Conservation (phyloP, 331 rosid species). For the Dryas integrifolia region DNA sequence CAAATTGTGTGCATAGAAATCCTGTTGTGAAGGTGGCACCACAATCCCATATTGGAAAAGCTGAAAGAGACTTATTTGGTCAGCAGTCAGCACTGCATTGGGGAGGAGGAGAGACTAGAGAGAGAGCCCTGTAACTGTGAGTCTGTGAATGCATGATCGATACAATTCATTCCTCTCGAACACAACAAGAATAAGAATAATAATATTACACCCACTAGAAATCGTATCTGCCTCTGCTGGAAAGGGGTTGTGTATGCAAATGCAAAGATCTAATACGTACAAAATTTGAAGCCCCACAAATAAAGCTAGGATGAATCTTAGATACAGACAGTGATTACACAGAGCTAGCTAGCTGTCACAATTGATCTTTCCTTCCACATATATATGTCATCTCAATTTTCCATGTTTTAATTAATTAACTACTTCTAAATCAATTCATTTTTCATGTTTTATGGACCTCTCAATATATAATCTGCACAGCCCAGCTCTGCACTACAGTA, state of each 20-base stretch:
- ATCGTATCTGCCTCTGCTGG: constrained; percentile 5
- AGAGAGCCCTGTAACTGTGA: constrained; percentile 11
- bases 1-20: constrained; percentile 14
- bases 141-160: background rate
- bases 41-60: constrained; percentile 28
- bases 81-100: background rate
- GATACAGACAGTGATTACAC: constrained; percentile 15
- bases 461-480: too few relatives aligned
- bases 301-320: background rate
- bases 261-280: constrained; percentile 1
- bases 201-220: background rate
- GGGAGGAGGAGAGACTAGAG: background rate
- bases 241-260: too few relatives aligned
- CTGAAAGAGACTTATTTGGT: constrained; percentile 24
- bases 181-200: constrained; percentile 14
- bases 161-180: constrained; percentile 24
- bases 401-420: too few relatives aligned
- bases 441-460: too few relatives aligned
- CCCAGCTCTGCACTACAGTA: too few relatives aligned
- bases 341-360: background rate
- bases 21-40: constrained; percentile 17
- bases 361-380: too few relatives aligned
- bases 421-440: too few relatives aligned
- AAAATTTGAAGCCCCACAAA: constrained; percentile 7
- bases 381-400: too few relatives aligned